A percentile compares a stretch with the other conserved stretches of the same genome.
Conservation (phyloP, 208 protist genomes). For the Spironucleus salmonicida region DNA sequence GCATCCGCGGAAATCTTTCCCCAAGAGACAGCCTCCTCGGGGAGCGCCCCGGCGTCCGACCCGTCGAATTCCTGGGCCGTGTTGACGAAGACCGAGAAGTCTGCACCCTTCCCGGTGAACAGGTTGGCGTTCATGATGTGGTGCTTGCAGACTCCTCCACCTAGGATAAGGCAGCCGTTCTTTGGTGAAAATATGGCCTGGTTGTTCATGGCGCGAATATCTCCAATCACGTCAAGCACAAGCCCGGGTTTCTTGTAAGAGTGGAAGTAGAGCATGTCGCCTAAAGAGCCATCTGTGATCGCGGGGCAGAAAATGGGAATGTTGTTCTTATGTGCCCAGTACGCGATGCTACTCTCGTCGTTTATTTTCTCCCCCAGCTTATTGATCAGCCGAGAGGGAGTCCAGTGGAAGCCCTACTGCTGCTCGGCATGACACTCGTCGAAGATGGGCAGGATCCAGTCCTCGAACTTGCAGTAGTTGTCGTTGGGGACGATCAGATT, state of each 20-base stretch:
- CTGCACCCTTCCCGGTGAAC: constrained; percentile 89
- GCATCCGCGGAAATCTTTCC: constrained; percentile 80
- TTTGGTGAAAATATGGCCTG: constrained; percentile 67
- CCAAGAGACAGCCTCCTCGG: constrained; percentile 97
- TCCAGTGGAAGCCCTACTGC: constrained; percentile 55
- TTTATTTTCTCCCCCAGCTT: constrained; percentile 81
- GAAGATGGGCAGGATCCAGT: constrained; percentile 94
- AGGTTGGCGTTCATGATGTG: constrained; percentile 97
- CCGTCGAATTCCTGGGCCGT: constrained; percentile 89
- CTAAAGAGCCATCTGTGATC: constrained; percentile 87
- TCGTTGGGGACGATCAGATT: constrained; percentile 98
- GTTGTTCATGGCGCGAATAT: constrained; percentile 85
- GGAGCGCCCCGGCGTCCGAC: constrained; percentile 75
- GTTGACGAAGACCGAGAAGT: constrained; percentile 87
- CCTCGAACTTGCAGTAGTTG: constrained; percentile 97
- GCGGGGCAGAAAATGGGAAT: constrained; percentile 97
- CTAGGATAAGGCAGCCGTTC: constrained; percentile 91
- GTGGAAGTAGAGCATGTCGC: constrained; percentile 99
- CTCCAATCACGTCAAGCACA: constrained; percentile 74
- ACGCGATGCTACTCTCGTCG: constrained; percentile 75
- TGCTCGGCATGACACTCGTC: constrained; percentile 70
- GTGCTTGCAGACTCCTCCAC: constrained; percentile 90
- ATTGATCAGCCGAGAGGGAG: constrained; percentile 80
- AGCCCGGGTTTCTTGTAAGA: constrained; percentile 82
- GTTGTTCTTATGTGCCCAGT: constrained; percentile 87